Base-by-base conservation (phyloP, 2,329 filamentous ascomycete species). In the Monilinia vaccinii-corymbosi region DNA sequence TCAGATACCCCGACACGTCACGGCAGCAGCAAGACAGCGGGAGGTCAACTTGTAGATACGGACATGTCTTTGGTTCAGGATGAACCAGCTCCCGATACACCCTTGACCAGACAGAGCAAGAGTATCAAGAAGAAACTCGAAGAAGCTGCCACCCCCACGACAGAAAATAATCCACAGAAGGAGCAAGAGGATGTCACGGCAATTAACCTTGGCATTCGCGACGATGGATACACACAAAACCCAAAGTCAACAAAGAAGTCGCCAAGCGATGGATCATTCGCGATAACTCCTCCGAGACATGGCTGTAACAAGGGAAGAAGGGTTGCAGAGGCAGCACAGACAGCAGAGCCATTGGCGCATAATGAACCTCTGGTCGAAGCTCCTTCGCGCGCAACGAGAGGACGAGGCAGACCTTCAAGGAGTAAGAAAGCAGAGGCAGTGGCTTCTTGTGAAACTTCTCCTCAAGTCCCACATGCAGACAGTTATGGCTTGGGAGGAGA, bases 1-100 rank as follows among this genome's bases (percentile, higher is more conserved):
- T 31, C 38, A 28, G 38, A 44, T 42, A 53, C 51, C 14, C 51
- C 51, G n/a, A 53, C 51, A 16, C 51, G 51, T 53, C 51, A 53
- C 51, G 51, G 38, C 51, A 53, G 14, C 5, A 16, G 28, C 38
- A 44, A 53, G 9, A 53, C 42, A 23, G n/a, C 23, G 2, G 51
- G n/a, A 32, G 51, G 42, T 32, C 25, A 53, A 32, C 9, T 42
- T 31, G 25, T 28, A 11, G 14, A 44, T 1, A 14, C 3, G 1
- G 28, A 1, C 16, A 10, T 44, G 8, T 44, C 38, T 6, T 44
- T n/a, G 9, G 13, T 11, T 13, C 25, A 53, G 25, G 51, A 53
- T 32, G 51, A 53, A 2, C 44, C 51, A 21, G n/a, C 23, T 10
- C 38, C 32, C 1, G 38, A 53, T 23, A 32, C 51, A 11, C 51